Evolutionary conservation across 495 filamentous ascomycete species (phyloP).

Genomic region (Aspergillus saccharolyticus): DNA sequence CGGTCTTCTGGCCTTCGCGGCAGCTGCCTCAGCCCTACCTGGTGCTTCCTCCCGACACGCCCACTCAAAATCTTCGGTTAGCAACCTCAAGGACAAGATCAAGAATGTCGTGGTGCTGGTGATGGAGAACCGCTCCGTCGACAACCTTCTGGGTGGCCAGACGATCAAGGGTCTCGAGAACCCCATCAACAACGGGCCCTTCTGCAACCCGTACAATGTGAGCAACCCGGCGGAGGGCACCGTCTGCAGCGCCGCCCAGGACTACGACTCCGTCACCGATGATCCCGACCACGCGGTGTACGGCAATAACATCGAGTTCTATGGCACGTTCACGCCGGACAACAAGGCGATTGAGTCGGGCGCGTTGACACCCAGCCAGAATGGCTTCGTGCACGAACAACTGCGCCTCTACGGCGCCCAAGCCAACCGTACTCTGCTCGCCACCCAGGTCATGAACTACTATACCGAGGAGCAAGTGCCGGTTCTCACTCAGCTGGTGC

Average conservation of each 20-base stretch:
- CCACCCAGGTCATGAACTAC: constrained; percentile 47
- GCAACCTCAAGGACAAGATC: constrained; percentile 38
- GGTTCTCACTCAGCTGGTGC: constrained; percentile 40
- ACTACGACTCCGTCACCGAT: constrained; percentile 41
- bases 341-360: constrained; percentile 32
- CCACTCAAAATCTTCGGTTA: constrained; percentile 22
- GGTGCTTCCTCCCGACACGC: constrained; percentile 10
- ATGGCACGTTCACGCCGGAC: constrained; percentile 38
- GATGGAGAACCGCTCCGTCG: constrained; percentile 45
- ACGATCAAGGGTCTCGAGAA: constrained; percentile 36
- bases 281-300: constrained; percentile 48
- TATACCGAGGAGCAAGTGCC: constrained; percentile 47
- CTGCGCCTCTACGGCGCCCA: constrained; percentile 27
- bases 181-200: constrained; percentile 41
- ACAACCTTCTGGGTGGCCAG: constrained; percentile 43
- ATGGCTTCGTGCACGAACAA: constrained; percentile 49
- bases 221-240: constrained; percentile 32
- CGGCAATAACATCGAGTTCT: constrained; percentile 50
- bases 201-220: constrained; percentile 40
- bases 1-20: constrained; percentile 33
- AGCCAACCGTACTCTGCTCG: constrained; percentile 31
- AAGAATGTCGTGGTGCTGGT: constrained; percentile 44
- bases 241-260: constrained; percentile 37
- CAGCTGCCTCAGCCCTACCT: constrained; percentile 28
- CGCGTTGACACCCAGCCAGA: constrained; percentile 29